Base-by-base conservation (phyloP, 345 rosid species). In the Acer saccharum region DNA sequence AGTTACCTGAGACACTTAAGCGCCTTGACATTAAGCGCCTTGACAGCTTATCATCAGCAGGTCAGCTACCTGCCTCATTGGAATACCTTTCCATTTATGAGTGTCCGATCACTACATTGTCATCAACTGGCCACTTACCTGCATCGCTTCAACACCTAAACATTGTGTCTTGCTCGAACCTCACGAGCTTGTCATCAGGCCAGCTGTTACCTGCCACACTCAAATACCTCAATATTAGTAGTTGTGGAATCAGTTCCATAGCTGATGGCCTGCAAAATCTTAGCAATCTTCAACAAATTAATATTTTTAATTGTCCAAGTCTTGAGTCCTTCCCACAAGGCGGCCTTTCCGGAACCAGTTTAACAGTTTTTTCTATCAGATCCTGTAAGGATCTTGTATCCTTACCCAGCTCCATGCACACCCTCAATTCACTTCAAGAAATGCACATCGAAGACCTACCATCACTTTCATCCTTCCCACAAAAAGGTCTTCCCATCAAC, bases 211-310 rank as follows among this genome's bases (percentile, higher is more conserved):
- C 55, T 14, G 55, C 55, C 10, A 8, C 11, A 3, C 55, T 50
- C 55, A 50, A 13, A 50, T 3, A 14, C 55, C 55, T 50, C 17
- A 13, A 50, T 2, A 8, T 50, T 1, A 50, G 14, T 14, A 7
- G 11, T 8, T 50, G 55, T 50, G 18, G 4, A 14, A 50, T 2
- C 55, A 43, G 5, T 14, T 50, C 55, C 55, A 12, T 50, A 50
- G 18, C 17, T 50, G 18, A 3, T 7, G 65, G 73, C 20, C 5
- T 79, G 27, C 65, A 79, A 64, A 74, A 74, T 9, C 82, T 79
- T 14, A 61, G 11, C 69, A 27, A 61, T 74, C 78, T 79, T 43
- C 74, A 20, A 43, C 50, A 68, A 21, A 68, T 74, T 4, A 0
- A 13, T 12, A 50, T 50, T 12, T 46, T 44, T 18, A 7, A 48